phyloP scores from a whole-genome alignment of 1,139 yeast species.

The Blastobotrys indianensis region DNA sequence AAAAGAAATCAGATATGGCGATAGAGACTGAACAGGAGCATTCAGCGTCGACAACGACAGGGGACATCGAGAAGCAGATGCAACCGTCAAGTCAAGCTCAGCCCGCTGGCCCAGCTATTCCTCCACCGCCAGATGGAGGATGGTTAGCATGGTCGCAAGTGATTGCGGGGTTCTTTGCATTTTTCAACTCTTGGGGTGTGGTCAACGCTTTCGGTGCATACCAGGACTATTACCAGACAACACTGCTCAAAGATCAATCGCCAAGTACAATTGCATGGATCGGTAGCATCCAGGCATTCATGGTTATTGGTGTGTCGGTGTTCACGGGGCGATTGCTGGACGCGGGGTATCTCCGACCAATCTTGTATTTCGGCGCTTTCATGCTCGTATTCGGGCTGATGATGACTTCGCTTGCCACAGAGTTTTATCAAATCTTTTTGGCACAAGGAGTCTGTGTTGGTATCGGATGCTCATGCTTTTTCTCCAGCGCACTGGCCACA shows the following conservation, averaged over 20 bases:
- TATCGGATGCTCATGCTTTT: constrained; percentile 44
- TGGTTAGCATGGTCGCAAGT: constrained; percentile 31
- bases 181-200: constrained; percentile 52
- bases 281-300: constrained; percentile 51
- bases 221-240: constrained; percentile 48
- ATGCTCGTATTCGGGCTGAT: constrained; percentile 44
- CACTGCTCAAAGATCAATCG: constrained; percentile 40
- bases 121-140: constrained; percentile 30
- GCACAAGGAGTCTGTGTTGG: constrained; percentile 53
- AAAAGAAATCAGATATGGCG: too few species aligned
- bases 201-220: constrained; percentile 57
- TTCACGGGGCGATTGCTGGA: constrained; percentile 60
- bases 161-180: constrained; percentile 40
- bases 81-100: background rate
- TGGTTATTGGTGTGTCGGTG: constrained; percentile 52
- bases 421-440: constrained; percentile 50
- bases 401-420: constrained; percentile 46
- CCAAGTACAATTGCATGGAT: constrained; percentile 57
- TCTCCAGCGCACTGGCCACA: constrained; percentile 24
- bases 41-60: background rate
- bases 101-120: background rate
- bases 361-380: constrained; percentile 43
- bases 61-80: background rate
- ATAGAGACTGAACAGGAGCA: background rate
- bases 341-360: constrained; percentile 27